Base-by-base conservation (phyloP, 2,329 filamentous ascomycete genomes). In the Aspergillus ochraceus region DNA sequence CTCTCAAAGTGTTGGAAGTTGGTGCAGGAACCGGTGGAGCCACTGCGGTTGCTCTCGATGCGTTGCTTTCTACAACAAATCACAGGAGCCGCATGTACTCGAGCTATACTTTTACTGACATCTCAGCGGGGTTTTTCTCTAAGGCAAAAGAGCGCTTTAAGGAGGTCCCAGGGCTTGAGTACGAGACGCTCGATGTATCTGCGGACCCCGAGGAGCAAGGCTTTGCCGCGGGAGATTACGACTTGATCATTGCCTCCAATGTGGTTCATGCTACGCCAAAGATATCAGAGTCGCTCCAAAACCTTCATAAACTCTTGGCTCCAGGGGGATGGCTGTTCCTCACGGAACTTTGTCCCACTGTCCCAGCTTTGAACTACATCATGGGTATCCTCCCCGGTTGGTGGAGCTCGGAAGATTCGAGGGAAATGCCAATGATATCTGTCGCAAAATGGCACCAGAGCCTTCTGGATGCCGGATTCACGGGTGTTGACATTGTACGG, bases 241-340 rank as follows among this genome's bases (percentile, higher is more conserved):
- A 77, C 42, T 61, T 77, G 1, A 66, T 77, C 6, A 63, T 76
- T 30, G 75, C 75, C 1, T 66, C 69, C 3, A 74, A 75, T 60
- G 73, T 70, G 8, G 42, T 70, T 3, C 70, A 69, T 49, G 67
- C 64, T 3, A 70, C 68, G 1, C 51, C 62, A 4, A 60, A 29
- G 10, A 53, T 75, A 1, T 57, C 64, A 4, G 63, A 64, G 24
- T 68, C 67, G 6, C 52, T 75, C 29, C 49, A 20, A 0, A 68
- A 74, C 56, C 61, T 75, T 0, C 64, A 64, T 2, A 60, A 59
- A 3, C 61, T 76, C 14, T 66, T 77, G 2, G 63, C 62, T 26
- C 77, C 81, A 0, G 80, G 77, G 1, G 83, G 82, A 0, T 76
- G 78, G 46, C 67, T 85, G 0, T 45, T 84, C 1, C 50, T 83